Base-by-base conservation (phyloP, 2,329 filamentous ascomycete species). In the Xylariaceae sp. region DNA sequence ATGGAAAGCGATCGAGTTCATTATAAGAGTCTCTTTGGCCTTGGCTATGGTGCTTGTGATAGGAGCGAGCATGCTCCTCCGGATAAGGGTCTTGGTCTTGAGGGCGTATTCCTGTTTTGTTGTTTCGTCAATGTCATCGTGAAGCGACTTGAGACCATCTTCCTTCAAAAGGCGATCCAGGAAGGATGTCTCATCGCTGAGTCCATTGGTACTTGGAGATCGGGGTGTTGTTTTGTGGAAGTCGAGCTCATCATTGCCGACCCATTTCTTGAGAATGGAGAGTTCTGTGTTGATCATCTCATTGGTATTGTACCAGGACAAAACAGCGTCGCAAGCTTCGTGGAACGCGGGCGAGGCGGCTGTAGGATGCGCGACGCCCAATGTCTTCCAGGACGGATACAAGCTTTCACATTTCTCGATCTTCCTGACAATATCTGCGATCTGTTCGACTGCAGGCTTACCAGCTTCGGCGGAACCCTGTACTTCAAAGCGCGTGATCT, bases 231-330 rank as follows among this genome's bases (percentile, higher is more conserved):
- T 78, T 61, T 86, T 86, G 40, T 82, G 82, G 63, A 97, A 98
- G 67, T 97, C 90, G 32, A 98, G 78, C 61, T 95, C 91, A 29
- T 91, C 83, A 61, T 98, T 98, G 44, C 93, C 93, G 21, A 98
- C 93, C 93, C 93, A 98, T 52, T 86, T 90, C 66, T 93, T 91
- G 52, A 98, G 68, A 53, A 97, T 91, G 12, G 83, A 83, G 48
- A 98, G 79, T 65, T 98, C 88, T 2, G 88, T 95, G 65, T 94
- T 95, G 74, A 98, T 97, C 62, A 95, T 82, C 62, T 92, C 84
- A 23, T 91, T 96, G 41, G 91, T 96, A 67, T 97, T 98, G 73
- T 95, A 86, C 93, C 93, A 98, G 3, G 92, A 85, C 50, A 95
- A 82, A 54, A 98, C 85, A 39, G 92, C 86, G 63, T 95, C 87